A percentile compares a stretch with the other conserved stretches of the same genome.
phyloP scores from a whole-genome alignment of 345 rosid species.

The Populus pruinosa region DNA sequence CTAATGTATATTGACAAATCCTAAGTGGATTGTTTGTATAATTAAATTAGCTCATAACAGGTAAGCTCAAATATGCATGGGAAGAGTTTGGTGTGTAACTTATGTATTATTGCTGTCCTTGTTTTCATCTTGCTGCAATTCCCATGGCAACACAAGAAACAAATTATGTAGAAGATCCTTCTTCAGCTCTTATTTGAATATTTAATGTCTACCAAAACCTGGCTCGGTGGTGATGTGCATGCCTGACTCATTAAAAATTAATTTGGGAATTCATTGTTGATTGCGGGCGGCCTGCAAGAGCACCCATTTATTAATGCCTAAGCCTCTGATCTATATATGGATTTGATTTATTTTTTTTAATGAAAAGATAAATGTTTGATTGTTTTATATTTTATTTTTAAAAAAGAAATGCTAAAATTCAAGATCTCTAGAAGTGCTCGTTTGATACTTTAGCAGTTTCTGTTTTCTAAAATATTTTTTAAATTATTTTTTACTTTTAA shows the following conservation, averaged over 20 bases:
- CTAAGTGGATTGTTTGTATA: not conserved
- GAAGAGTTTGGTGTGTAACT: not conserved
- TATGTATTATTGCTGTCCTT: not conserved
- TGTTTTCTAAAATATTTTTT: too few relatives aligned
- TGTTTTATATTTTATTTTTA: too few relatives aligned
- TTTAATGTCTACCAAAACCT: not conserved
- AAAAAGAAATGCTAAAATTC: too few relatives aligned
- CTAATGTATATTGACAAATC: not conserved
- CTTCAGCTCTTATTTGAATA: not conserved
- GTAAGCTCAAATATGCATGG: not conserved
- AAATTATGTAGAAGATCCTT: not conserved
- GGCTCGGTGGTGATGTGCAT: not conserved
- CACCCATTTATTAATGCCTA: not conserved
- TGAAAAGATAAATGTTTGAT: too few relatives aligned
- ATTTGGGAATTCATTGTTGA: not conserved
- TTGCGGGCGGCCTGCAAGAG: conserved; percentile 13
- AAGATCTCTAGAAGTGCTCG: too few relatives aligned
- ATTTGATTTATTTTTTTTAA: not conserved
- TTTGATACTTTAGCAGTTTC: too few relatives aligned
- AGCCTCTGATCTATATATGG: not conserved
- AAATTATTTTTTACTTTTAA: too few relatives aligned
- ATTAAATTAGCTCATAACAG: not conserved
- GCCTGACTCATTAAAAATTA: not conserved
- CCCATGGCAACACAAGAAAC: conserved; percentile 2
- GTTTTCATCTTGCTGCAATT: not conserved